Evolutionary conservation across 192 early-diverging fungal genomes (phyloP), one percentile per base, ranked within the genome.

Genomic region (Coemansia sp.): DNA sequence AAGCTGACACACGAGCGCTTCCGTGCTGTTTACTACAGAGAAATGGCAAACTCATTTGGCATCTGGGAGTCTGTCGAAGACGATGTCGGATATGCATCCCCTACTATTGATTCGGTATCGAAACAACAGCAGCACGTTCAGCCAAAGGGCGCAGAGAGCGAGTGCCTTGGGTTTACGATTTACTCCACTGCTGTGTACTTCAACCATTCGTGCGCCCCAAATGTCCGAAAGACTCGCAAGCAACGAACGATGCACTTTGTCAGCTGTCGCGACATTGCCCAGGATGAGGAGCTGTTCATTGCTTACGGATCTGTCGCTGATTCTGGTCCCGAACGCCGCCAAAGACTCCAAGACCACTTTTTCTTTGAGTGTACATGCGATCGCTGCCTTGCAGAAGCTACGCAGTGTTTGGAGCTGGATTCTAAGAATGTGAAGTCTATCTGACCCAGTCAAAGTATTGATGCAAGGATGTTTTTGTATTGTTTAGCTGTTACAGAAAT

Each of bases 1-100:
- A 23, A 20, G 0, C 41, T 72, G 65, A 55, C 60, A 4, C 84
- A 84, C 29, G 44, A 13, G 17, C 57, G 64, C 19, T 89, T 87
- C 54, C 75, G 88, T 0, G 56, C 61, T 0, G 76, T 87, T 8
- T 82, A 81, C 45, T 89, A 75, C 59, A 78, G 85, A 23, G 88
- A 89, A 67, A 82, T 84, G 44, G 81, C 88, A 20, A 89, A 89
- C 58, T 86, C 86, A 6, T 89, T 89, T 76, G 88, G 88, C 0
- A 81, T 89, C 55, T 85, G 86, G 61, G 86, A 89, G 37, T 67
- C 68, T 20, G 61, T 79, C 3, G 53, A 41, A 4, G 79, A 81
- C 23, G 44, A 44, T 59, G 23, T 48, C 5, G 6, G 13, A 20
- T 23, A n/a, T 1, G 17, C 14, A 6, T 22, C 20, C n/a, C n/a